Evolutionary conservation across 2,329 filamentous ascomycete species (phyloP), one percentile per base, ranked within the genome.

Genomic region (Fusarium equiseti): DNA sequence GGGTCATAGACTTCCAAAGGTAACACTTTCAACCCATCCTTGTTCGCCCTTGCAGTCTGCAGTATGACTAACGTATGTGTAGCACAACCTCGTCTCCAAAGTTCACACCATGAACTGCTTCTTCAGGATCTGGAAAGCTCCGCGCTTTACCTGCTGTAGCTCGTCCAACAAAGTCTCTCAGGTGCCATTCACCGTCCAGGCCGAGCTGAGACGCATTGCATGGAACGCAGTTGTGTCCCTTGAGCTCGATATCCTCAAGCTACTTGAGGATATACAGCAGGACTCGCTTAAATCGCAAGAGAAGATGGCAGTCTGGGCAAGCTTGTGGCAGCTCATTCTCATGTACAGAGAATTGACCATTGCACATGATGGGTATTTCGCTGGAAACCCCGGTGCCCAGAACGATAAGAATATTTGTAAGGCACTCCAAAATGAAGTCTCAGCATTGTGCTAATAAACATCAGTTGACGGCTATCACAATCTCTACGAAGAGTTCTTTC

Each of bases 261-360:
- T 80, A 40, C 76, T 83, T 27, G 82, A 83, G 53, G 79, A 80
- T 29, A 79, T 77, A 9, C 82, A 83, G 50, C 77, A 81, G 51
- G 77, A 78, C 13, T 77, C 82, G 26, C 79, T 82, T 15, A 78
- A 80, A 71, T 66, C 76, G 2, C 75, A 81, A 16, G 83, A 83
- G 54, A 80, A 79, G 51, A 74, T 85, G 61, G 80, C 81, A n/a
- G 71, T 86, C 24, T 86, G 84, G 83, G 82, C 80, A 18, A 82
- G 81, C 72, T 75, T 85, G 74, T 86, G 85, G 84, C 83, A 85
- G 65, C 74, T 86, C 59, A 82, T 86, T 45, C 77, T 86, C 43
- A 81, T 85, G 71, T 86, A 86, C 65, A 80, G 81, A 24, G 82
- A 85, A 56, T 75, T 85, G 49, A 75, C 80, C 59, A 63, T 70